Base-by-base conservation (phyloP, 2,329 filamentous ascomycete species). In the Ophidiomyces ophidiicola region DNA sequence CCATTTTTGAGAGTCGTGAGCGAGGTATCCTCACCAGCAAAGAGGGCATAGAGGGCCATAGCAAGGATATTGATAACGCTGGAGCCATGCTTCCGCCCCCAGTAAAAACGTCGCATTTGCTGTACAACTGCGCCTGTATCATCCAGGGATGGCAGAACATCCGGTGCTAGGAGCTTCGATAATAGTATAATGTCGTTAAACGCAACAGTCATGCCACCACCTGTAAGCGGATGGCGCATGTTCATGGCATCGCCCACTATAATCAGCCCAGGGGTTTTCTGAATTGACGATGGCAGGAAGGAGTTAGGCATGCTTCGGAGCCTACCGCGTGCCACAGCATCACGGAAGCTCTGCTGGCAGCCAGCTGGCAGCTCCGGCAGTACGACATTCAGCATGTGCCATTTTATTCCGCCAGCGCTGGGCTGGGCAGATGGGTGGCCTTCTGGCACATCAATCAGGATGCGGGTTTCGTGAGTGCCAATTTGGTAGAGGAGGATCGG, bases 181-280 rank as follows among this genome's bases (percentile, higher is more conserved):
- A 98, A 71, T 1, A 92, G 62, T 7, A 90, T 72, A 1, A 83
- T 87, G 55, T 98, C 90, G 63, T 88, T 93, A 61, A 98, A 82
- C 1, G 85, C 90, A 1, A 96, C 90, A 0, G 88, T 96, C 90
- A 98, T 98, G 51, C 90, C 90, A 48, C 90, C 90, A 38, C 90
- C 90, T 0, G 90, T 98, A 8, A 98, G 71, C 1, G 90, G 90
- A 63, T 98, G 90, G n/a, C 90, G 82, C 90, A 98, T 98, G 67
- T 98, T 98, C 71, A 93, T 80, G 10, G 90, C 88, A 58, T 98
- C 90, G 43, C 90, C 90, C 6, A 96, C 71, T 24, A 98, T 68
- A 34, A 94, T 70, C 44, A 94, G 64, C 3, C 84, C 84, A 1
- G 77, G 74, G 7, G 73, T 72, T 31, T 70, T 72, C 55, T 82